Evolutionary conservation across 2,329 filamentous ascomycete genomes (phyloP), one percentile per base, ranked within the genome.

Genomic region (Phoma sp.): DNA sequence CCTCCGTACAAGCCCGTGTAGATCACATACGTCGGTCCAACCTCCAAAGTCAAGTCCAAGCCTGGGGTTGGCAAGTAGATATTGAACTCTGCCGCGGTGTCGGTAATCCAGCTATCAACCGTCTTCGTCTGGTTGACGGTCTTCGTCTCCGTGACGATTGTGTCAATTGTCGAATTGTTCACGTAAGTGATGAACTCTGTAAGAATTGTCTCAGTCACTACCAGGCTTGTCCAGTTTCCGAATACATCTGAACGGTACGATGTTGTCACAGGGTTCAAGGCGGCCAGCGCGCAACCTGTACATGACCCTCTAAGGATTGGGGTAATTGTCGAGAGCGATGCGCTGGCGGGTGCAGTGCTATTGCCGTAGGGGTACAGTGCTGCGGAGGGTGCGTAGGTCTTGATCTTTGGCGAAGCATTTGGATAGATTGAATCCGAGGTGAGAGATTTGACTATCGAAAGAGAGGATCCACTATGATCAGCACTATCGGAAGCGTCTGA

Each of bases 241-340:
- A 57, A 26, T 4, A 36, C 2, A 12, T 37, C 14, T 54, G 49
- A 5, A 26, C 21, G 20, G 26, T 56, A 56, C 7, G n/a, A 42
- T 11, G 4, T 63, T 4, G 67, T 72, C 6, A 57, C 34, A 7
- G 67, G 69, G 12, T 55, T 49, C 4, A 61, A 53, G 0, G 66
- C 71, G 42, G 68, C 57, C 10, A 74, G 53, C 1, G 66, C 61
- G 40, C 72, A 74, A 18, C 72, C 72, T 4, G 69, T 72, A 39
- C 72, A 74, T n/a, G 30, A 20, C 15, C 53, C 39, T 39, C 40
- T 43, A 21, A 26, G 26, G 20, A 45, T 12, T 7, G 40, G 15
- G 4, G 32, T 47, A 28, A 53, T 17, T 11, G 34, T 37, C 18
- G 15, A 15, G 48, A 30, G 37, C 11, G 33, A 9, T 14, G 20